phyloP scores from a whole-genome alignment of 371 early-diverging fungal species.

The Mucor saturninus region DNA sequence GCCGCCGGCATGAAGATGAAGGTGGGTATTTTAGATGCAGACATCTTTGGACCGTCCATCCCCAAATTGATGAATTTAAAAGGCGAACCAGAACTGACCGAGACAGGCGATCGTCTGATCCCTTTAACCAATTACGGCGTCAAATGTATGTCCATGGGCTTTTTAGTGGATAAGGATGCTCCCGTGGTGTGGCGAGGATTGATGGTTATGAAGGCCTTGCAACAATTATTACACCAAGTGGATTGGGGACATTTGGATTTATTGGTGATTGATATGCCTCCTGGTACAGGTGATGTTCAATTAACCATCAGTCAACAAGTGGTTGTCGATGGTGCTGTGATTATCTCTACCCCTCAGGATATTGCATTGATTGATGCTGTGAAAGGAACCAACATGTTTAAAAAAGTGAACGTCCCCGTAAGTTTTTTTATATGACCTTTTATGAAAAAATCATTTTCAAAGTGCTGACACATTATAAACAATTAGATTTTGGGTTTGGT shows the following conservation, averaged over 20 bases:
- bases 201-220: conserved; percentile 95
- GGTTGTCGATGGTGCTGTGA: conserved; percentile 77
- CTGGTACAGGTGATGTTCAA: conserved; percentile 92
- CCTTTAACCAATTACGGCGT: conserved; percentile 86
- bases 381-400: conserved; percentile 85
- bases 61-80: conserved; percentile 84
- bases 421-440: conserved; percentile 24
- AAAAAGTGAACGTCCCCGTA: conserved; percentile 83
- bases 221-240: conserved; percentile 85
- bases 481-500: conserved; percentile 84
- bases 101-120: conserved; percentile 62
- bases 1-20: conserved; percentile 63
- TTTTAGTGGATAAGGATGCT: conserved; percentile 74
- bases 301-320: conserved; percentile 85
- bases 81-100: conserved; percentile 72
- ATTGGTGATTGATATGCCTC: conserved; percentile 91
- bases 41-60: conserved; percentile 91
- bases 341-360: conserved; percentile 92
- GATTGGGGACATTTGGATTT: conserved; percentile 83
- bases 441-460: not conserved
- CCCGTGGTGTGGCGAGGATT: conserved; percentile 92
- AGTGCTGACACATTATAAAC: not conserved
- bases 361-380: conserved; percentile 83
- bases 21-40: conserved; percentile 89
- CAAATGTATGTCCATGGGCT: conserved; percentile 93